phyloP scores from a whole-genome alignment of 371 early-diverging fungal species.

The Batrachochytrium dendrobatidis region DNA sequence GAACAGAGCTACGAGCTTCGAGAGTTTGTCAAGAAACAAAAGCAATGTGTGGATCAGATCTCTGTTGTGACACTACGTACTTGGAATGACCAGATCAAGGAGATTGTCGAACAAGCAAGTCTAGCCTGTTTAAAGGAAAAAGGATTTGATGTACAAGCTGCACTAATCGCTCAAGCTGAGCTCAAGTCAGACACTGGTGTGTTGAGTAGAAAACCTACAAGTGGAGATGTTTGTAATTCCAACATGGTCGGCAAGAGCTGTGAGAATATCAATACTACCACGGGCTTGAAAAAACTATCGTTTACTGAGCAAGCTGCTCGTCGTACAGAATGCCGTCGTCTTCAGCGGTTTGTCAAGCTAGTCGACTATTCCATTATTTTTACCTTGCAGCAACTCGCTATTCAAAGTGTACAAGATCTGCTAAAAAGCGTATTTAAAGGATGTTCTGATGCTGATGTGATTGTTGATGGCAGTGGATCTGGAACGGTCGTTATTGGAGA shows the following conservation, averaged over 20 bases:
- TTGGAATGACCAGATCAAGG: slow-evolving; percentile 27
- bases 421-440: slow-evolving; percentile 31
- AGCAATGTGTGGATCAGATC: slow-evolving; percentile 27
- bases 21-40: slow-evolving; percentile 40
- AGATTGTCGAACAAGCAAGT: slow-evolving; percentile 35
- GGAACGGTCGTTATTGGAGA: slow-evolving; percentile 22
- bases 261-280: not conserved
- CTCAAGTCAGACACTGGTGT: not conserved
- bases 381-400: slow-evolving; percentile 37
- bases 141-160: slow-evolving; percentile 34
- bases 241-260: not conserved
- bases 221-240: not conserved
- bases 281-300: slow-evolving; percentile 22
- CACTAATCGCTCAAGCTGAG: not conserved
- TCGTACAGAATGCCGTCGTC: slow-evolving; percentile 38
- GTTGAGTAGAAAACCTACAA: slow-evolving; percentile 4
- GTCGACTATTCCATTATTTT: slow-evolving; percentile 44
- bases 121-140: slow-evolving; percentile 34
- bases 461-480: slow-evolving; percentile 24
- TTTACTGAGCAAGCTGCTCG: slow-evolving; percentile 54
- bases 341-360: slow-evolving; percentile 48
- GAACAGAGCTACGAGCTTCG: slow-evolving; percentile 28
- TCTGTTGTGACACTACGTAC: slow-evolving; percentile 16
- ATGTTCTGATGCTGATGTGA: slow-evolving; percentile 41
- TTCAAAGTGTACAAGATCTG: slow-evolving; percentile 35